Base-by-base conservation (phyloP, 306 rosid genomes). In the Prunus kanzakura region DNA sequence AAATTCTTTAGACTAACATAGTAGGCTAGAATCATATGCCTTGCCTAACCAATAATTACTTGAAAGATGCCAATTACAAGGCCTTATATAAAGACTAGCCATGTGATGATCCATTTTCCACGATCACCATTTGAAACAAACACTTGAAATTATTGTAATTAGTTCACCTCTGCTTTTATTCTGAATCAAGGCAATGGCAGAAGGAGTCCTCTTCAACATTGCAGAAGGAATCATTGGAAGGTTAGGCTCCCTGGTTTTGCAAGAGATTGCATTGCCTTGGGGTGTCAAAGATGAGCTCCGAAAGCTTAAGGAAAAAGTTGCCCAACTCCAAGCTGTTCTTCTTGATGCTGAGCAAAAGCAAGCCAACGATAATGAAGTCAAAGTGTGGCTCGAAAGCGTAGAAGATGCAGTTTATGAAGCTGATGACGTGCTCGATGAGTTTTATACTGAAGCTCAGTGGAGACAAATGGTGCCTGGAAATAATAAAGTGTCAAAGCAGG, bases 311-410 rank as follows among this genome's bases (percentile, higher is more conserved):
- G 8, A 43, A 7, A 35, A 51, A 30, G 9, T 77, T 11, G 19
- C 77, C 2, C 3, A 54, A 8, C 57, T 77, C 32, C 29, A 69
- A 73, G 72, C 72, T 0, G 82, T 80, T 45, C 75, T 80, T 74
- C 75, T 55, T 15, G 82, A 80, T 49, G 84, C 80, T 12, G 82
- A 80, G 70, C 41, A 77, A 47, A 75, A 69, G 18, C 82, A 73
- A 3, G 57, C 49, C 58, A 84, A 58, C 46, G 15, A 49, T 57
- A 38, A 27, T 0, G 75, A 1, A 35, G 41, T 35, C 41, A 35
- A 35, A 35, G 41, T 0, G 41, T 35, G 41, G 41, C 41, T 35
- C 2, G 0, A 35, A 6, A 6, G 41, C 2, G 41, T 80, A 19
- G 68, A 41, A 25, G 73, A 30, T 19, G 52, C 23, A 16, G 38